Base-by-base conservation (phyloP, 1,284 basidiomycete species). In the Athelia sp. region DNA sequence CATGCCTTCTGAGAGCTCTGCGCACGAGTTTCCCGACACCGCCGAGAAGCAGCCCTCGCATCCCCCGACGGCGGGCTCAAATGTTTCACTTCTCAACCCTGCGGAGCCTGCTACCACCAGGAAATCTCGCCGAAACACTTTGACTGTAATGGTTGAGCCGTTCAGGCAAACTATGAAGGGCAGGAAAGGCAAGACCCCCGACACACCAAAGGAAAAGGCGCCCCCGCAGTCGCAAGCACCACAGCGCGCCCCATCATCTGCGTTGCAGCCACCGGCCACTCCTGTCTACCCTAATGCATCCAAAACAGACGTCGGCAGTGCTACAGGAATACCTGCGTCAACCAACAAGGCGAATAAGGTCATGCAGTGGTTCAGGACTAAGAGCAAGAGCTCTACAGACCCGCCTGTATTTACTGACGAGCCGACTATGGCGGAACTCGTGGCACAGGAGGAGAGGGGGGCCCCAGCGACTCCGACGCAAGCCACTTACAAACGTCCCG, bases 91-190 rank as follows among this genome's bases (percentile, higher is more conserved):
- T 2, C 56, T 73, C 50, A 74, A 67, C 51, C 71, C 72, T 47
- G 61, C 36, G 60, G 58, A 51, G 53, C 60, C 3, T 40, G 54
- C 60, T 14, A 70, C 64, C 46, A 55, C 67, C 54, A 81, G 78
- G 75, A 83, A 84, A 72, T 73, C 70, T 62, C 74, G 85, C 60
- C 70, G 88, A 54, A 91, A 89, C 65, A 92, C 90, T 1, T 72
- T 93, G 49, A 90, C 86, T 0, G 79, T 91, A 43, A 88, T 92
- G 78, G 86, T 90, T 3, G 87, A 90, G 57, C 87, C 87, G 4
- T 70, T 90, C 56, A 78, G 73, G 52, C 75, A 79, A 47, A 74
- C 71, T 3, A 79, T 84, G 54, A 78, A 81, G 55, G 51, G 48
- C 45, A 50, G 36, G 19, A 32, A 23, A 46, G 57, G 53, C 51